phyloP scores from a whole-genome alignment of 768 basidiomycete species.

The Amanita molliuscula region DNA sequence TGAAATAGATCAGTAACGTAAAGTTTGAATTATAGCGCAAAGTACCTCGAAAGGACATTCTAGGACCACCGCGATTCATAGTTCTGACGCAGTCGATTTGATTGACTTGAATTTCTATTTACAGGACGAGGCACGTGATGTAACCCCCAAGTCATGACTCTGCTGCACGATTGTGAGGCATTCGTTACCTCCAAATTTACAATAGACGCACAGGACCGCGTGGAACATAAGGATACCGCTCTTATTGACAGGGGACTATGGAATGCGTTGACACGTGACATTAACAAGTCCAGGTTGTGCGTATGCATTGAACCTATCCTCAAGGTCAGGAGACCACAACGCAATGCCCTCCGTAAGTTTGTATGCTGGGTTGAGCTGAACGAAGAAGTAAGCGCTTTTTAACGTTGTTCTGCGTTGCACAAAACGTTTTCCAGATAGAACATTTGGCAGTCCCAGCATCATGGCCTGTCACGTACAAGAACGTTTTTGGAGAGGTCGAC shows the following conservation, averaged over 20 bases:
- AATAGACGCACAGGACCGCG: not conserved
- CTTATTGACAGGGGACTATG: conserved; percentile 19
- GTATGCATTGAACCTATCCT: conserved; percentile 1
- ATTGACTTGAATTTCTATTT: too few species aligned
- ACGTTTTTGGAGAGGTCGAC: conserved; percentile 16
- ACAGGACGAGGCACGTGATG: not conserved
- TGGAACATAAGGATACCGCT: conserved; percentile 9
- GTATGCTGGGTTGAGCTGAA: conserved; percentile 14
- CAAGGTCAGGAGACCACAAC: not conserved
- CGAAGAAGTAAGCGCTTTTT: conserved; percentile 17
- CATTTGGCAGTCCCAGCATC: conserved; percentile 22
- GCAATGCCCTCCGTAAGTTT: not conserved
- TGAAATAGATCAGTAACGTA: not conserved
- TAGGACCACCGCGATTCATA: conserved; percentile 1
- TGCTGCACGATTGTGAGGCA: not conserved
- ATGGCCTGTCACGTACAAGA: conserved; percentile 22
- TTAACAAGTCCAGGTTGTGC: conserved; percentile 5
- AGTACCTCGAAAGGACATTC: conserved; percentile 28
- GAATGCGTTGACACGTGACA: conserved; percentile 11
- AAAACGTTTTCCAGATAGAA: conserved; percentile 9
- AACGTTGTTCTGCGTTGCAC: conserved; percentile 7
- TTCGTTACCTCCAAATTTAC: not conserved
- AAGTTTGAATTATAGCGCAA: not conserved
- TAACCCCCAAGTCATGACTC: conserved; percentile 1
- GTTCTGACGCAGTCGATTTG: too few species aligned